Base-by-base conservation (phyloP, 1,284 basidiomycete species). In the Apiotrichum domesticum region DNA sequence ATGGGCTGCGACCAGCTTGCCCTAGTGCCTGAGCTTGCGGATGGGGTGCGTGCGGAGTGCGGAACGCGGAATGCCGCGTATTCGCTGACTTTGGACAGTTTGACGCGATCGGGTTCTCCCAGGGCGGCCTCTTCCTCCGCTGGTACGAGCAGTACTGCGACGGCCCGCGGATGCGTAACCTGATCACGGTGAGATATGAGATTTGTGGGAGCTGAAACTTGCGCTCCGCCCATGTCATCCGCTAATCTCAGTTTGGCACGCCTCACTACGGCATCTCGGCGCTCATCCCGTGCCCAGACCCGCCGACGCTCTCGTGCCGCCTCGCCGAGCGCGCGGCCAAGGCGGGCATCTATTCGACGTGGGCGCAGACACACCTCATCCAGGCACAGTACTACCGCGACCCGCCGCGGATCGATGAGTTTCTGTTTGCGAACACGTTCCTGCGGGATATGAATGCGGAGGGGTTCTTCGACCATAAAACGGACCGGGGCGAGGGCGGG, bases 351-450 rank as follows among this genome's bases (percentile, higher is more conserved):
- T 98, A 98, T 73, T 84, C 83, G 14, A 64, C 81, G 10, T 95
- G 86, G 84, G 90, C 87, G 0, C 93, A 96, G 72, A 71, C 79
- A 21, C 86, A 94, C 70, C 73, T 95, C 55, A 75, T 96, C 43
- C 88, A 90, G 80, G 95, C 95, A 1, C 92, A 97, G 69, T 98
- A 98, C 77, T 98, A 83, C 75, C 85, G 95, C 42, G 93, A 98
- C 75, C 87, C 89, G 4, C 77, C 77, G n/a, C 83, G 85, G 32
- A 78, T 93, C 47, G 81, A 82, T 6, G 75, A 80, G 8, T 98
- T 97, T 71, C 79, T 89, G 39, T 68, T 78, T 3, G 74, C 81
- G 6, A 93, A 90, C 74, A 67, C 70, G 49, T 80, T 79, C 55
- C 46, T 80, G 42, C 63, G 72, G 14, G 73, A 79, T 61, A 64